Percentiles rank a stretch among this genome's conserved stretches.
Evolutionary conservation across 2,329 filamentous ascomycete genomes (phyloP).

Genomic region (Ophiostoma fasciatum): DNA sequence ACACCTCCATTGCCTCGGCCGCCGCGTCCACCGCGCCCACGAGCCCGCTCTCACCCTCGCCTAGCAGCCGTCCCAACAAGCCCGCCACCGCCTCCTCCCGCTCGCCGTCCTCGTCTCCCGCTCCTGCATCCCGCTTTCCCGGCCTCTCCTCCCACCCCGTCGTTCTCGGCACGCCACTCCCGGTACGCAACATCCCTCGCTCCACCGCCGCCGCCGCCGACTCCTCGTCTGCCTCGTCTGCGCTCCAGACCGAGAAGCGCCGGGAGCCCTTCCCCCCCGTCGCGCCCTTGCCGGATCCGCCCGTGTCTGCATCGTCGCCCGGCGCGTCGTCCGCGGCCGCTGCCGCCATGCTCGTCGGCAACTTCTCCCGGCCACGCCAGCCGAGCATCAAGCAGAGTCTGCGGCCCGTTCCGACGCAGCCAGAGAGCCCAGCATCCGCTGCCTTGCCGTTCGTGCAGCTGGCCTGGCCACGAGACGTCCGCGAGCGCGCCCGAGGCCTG

Average conservation of each 20-base stretch:
- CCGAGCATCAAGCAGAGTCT: conserved; percentile 35
- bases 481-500: conserved; percentile 25
- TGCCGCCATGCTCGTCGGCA: conserved; percentile 30
- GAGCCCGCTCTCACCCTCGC: conserved; percentile 6
- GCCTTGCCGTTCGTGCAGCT: conserved; percentile 7
- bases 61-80: conserved; percentile 3
- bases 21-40: conserved; percentile 10
- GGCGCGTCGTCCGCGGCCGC: too few relatives aligned
- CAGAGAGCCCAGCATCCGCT: conserved; percentile 5
- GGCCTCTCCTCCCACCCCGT: conserved; percentile 19
- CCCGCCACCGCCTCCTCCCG: conserved; percentile 2
- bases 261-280: not conserved
- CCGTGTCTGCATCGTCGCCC: conserved; percentile 10
- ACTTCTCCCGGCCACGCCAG: conserved; percentile 46
- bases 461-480: conserved; percentile 29
- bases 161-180: not conserved
- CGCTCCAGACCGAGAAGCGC: conserved; percentile 9
- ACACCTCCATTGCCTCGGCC: conserved; percentile 7
- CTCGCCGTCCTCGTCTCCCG: conserved; percentile 11
- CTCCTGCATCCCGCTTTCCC: conserved; percentile 16
- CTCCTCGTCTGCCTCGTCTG: too few relatives aligned
- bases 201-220: conserved; percentile 2
- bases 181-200: too few relatives aligned
- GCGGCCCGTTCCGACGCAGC: too few relatives aligned
- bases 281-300: not conserved